These are phyloP conservation scores for Candida nonsorbophila DNA, from an alignment of 805 yeast genomes.

Conservation along the genomic window DNA sequence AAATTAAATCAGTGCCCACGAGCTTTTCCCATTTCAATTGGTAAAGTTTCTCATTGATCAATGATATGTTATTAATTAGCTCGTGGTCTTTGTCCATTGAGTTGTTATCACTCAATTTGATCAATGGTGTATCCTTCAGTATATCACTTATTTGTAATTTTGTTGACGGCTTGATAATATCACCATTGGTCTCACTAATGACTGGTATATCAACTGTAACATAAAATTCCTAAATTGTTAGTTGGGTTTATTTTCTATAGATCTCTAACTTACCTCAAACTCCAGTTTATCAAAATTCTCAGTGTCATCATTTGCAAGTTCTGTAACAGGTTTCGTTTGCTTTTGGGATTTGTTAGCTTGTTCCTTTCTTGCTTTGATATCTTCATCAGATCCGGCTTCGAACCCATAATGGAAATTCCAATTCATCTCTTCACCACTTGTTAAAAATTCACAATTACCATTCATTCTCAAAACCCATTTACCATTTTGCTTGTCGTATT, in stretches of 20 bases:
- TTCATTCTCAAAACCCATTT: constrained; percentile 63
- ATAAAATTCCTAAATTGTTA: constrained; percentile 23
- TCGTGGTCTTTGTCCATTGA: constrained; percentile 10
- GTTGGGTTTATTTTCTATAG: constrained; percentile 13
- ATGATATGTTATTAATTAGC: constrained; percentile 22
- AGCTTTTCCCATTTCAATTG: constrained; percentile 73
- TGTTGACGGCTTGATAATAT: constrained; percentile 32
- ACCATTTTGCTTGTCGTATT: constrained; percentile 29
- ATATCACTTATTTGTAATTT: constrained; percentile 34
- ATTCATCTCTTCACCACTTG: constrained; percentile 85
- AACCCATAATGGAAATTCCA: constrained; percentile 76
- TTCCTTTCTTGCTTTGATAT: constrained; percentile 51
- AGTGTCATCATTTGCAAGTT: constrained; percentile 10
- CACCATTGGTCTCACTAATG: constrained; percentile 11
- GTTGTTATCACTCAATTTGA: constrained; percentile 30
- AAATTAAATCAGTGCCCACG: constrained; percentile 65
- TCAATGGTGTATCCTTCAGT: constrained; percentile 26
- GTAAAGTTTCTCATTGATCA: constrained; percentile 47
- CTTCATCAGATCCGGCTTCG: constrained; percentile 90
- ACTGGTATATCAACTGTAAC: constrained; percentile 29
- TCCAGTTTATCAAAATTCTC: constrained; percentile 13
- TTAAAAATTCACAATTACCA: constrained; percentile 68
- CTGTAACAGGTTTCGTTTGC: constrained; percentile 43
- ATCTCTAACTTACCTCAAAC: constrained; percentile 15
- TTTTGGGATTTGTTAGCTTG: constrained; percentile 24